Evolutionary conservation across 2,329 filamentous ascomycete genomes (phyloP), one percentile per base, ranked within the genome.

Genomic region (Gnomoniopsis smithogilvyi): DNA sequence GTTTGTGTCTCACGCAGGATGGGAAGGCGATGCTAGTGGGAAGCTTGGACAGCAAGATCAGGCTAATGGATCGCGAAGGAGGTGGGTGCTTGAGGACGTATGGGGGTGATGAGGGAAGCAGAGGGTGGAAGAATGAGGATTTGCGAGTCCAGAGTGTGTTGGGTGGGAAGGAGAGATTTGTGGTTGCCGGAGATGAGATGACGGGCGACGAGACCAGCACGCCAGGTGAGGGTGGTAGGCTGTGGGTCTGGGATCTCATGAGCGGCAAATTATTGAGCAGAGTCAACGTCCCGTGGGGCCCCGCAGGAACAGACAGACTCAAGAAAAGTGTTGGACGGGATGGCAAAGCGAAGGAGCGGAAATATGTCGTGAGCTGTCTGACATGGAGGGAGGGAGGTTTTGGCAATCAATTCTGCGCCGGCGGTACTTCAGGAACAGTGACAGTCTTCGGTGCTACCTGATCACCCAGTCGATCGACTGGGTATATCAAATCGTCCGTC

Each of bases 161-260:
- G 58, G 93, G 91, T 1, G 81, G 85, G 33, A 86, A 83, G 63
- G 94, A 96, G 73, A 87, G 84, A 61, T 88, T 89, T 51, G 91
- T 95, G 1, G 68, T 97, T 3, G 89, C 86, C 53, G 94, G 94
- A 8, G 92, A 92, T 67, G 93, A 97, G 73, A 79, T 83, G 68
- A 74, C 68, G 55, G 48, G 61, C 51, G 46, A 61, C 51, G 41
- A 57, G 43, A 26, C 63, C 66, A 63, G 64, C 58, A 45, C 59
- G 71, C 59, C 2, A 75, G 74, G 2, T 78, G 56, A 54, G n/a
- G 56, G 56, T 15, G 90, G 89, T 2, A 79, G 80, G 67, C 74
- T 92, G 8, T 87, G 88, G 77, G 91, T 86, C 1, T 98, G 94
- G 94, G 92, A 97, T 74, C 76, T 96, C 21, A 71, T 96, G 56